Evolutionary conservation across 2,329 filamentous ascomycete genomes (phyloP).

Genomic region (Exophiala dermatitidis): DNA sequence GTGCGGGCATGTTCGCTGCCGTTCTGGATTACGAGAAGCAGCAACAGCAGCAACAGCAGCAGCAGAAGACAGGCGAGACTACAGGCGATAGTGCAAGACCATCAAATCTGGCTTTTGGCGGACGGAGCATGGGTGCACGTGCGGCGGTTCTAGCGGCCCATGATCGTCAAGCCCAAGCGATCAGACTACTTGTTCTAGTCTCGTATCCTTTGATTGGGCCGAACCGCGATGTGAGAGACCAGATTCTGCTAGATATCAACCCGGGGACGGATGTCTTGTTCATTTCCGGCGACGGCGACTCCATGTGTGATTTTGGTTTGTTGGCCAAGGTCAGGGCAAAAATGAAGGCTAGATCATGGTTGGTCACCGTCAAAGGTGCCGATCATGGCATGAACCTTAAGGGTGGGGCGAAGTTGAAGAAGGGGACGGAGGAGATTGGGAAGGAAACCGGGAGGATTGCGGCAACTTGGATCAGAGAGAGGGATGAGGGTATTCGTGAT

Average conservation of each 20-base stretch:
- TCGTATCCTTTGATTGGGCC: conserved; percentile 22
- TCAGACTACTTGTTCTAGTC: conserved; percentile 18
- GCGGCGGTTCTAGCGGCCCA: conserved; percentile 17
- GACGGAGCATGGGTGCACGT: conserved; percentile 23
- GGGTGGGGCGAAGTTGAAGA: conserved; percentile 17
- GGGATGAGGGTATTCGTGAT: conserved; percentile 6
- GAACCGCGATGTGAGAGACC: conserved; percentile 20
- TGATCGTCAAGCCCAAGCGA: conserved; percentile 2
- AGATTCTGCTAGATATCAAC: conserved; percentile 19
- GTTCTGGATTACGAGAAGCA: conserved; percentile 13
- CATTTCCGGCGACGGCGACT: conserved; percentile 22
- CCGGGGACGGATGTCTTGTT: conserved; percentile 21
- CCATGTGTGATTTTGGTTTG: conserved; percentile 20
- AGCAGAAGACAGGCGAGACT: background rate
- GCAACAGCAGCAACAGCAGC: background rate
- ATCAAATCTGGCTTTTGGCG: conserved; percentile 14
- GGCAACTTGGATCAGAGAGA: conserved; percentile 5
- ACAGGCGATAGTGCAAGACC: background rate
- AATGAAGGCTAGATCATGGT: conserved; percentile 22
- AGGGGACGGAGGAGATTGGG: conserved; percentile 10
- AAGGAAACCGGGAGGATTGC: conserved; percentile 12
- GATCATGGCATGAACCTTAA: conserved; percentile 26
- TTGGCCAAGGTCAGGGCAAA: conserved; percentile 18
- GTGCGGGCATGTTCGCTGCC: conserved; percentile 15
- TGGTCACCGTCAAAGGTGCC: conserved; percentile 20